phyloP scores from a whole-genome alignment of 192 early-diverging fungal genomes.

The Backusella morwellensis region DNA sequence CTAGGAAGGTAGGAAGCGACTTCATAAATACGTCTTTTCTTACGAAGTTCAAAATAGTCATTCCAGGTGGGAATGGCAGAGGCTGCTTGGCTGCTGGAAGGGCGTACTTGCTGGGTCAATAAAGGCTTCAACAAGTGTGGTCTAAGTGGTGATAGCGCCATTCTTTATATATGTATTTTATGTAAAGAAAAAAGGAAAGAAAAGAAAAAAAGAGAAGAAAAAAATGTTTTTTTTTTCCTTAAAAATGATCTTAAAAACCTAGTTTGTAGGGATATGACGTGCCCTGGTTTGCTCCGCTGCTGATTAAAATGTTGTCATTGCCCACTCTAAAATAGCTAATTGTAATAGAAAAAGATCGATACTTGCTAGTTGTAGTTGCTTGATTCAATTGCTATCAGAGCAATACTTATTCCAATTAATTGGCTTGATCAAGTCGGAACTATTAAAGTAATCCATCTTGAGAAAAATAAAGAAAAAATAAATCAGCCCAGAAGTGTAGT shows the following conservation, averaged over 20 bases:
- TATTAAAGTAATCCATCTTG: neutral
- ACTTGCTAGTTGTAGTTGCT: neutral
- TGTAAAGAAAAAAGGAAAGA: neutral
- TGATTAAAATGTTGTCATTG: neutral
- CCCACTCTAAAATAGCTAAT: neutral
- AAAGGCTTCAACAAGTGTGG: constrained; percentile 5
- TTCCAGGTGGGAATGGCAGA: constrained; percentile 50
- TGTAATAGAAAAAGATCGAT: neutral
- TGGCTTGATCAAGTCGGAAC: neutral
- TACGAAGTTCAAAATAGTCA: constrained; percentile 63
- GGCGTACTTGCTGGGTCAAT: constrained; percentile 4
- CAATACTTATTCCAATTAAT: neutral
- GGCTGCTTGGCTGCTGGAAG: neutral
- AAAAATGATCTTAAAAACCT: neutral
- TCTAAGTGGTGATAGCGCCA: constrained; percentile 6
- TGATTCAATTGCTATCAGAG: neutral
- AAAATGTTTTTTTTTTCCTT: neutral
- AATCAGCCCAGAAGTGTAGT: no score
- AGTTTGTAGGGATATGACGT: neutral
- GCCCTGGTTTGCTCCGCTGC: neutral
- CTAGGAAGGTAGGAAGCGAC: constrained; percentile 57
- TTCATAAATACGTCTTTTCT: constrained; percentile 62
- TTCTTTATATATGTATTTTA: neutral
- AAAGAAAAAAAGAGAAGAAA: neutral
- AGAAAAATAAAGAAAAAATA: no score